Conservation (phyloP, 2,329 filamentous ascomycete species). For the Sporothrix sp. region DNA sequence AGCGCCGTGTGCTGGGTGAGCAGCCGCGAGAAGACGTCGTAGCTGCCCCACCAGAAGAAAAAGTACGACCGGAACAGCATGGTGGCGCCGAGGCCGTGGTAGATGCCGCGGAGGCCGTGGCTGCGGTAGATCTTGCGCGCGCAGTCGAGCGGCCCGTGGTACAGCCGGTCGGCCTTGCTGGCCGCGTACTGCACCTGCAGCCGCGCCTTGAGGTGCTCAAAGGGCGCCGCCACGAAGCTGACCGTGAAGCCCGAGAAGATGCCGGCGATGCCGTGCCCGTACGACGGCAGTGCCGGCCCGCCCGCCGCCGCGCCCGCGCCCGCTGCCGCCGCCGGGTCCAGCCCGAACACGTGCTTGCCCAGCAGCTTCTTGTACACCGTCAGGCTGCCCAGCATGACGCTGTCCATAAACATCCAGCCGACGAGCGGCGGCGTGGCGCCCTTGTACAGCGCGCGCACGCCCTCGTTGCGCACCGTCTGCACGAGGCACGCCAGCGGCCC, state of each 20-base stretch:
- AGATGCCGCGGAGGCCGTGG: constrained; percentile 73
- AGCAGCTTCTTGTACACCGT: constrained; percentile 81
- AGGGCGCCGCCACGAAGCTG: constrained; percentile 82
- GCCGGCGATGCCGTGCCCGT: constrained; percentile 82
- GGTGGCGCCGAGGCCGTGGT: constrained; percentile 76
- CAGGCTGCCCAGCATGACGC: constrained; percentile 78
- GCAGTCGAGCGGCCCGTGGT: constrained; percentile 82
- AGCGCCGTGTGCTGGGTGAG: constrained; percentile 58
- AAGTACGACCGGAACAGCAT: constrained; percentile 87
- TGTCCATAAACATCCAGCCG: constrained; percentile 99
- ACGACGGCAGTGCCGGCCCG: constrained; percentile 51
- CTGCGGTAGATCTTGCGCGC: constrained; percentile 54
- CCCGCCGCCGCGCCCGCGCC: constrained; percentile 22
- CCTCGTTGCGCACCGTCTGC: constrained; percentile 79
- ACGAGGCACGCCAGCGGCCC: constrained; percentile 79
- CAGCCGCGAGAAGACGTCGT: constrained; percentile 68
- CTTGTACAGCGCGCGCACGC: constrained; percentile 81
- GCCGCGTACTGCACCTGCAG: constrained; percentile 90
- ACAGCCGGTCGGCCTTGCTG: constrained; percentile 65
- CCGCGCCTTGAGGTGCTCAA: constrained; percentile 91
- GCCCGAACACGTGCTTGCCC: constrained; percentile 63
- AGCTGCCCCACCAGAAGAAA: constrained; percentile 97
- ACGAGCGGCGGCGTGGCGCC: constrained; percentile 84
- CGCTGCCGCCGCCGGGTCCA: constrained; percentile 29
- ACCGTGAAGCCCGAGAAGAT: constrained; percentile 82